phyloP scores from a whole-genome alignment of 805 yeast species.

The Zygosaccharomyces bisporus region DNA sequence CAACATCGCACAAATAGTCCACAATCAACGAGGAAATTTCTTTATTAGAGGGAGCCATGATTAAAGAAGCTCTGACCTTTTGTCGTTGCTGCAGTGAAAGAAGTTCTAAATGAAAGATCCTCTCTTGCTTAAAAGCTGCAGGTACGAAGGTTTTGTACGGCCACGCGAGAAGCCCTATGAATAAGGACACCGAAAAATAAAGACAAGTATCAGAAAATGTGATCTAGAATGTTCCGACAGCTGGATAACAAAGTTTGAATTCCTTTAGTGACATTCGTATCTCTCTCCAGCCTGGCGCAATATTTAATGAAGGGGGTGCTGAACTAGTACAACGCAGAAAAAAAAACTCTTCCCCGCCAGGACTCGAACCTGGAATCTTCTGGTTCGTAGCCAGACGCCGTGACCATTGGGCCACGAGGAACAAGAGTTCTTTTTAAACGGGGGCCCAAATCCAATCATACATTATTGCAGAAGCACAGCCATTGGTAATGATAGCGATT shows the following conservation, averaged over 20 bases:
- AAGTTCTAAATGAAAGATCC: not conserved
- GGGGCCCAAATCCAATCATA: too few relatives aligned
- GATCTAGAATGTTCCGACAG: too few relatives aligned
- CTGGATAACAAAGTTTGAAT: too few relatives aligned
- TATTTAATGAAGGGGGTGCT: too few relatives aligned
- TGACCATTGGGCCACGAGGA: slow-evolving; percentile 76
- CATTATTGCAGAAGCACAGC: too few relatives aligned
- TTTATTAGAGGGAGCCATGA: slow-evolving; percentile 50
- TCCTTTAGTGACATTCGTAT: too few relatives aligned
- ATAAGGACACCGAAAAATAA: not conserved
- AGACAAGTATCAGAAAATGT: too few relatives aligned
- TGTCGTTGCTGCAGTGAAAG: not conserved
- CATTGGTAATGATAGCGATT: too few relatives aligned
- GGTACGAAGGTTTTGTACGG: not conserved
- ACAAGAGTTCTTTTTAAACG: slow-evolving; percentile 42
- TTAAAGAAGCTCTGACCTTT: not conserved
- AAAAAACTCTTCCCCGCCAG: slow-evolving; percentile 45
- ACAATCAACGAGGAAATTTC: slow-evolving; percentile 72
- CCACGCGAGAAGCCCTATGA: not conserved
- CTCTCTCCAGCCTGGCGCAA: too few relatives aligned
- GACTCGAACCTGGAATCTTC: slow-evolving; percentile 54
- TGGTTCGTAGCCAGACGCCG: slow-evolving; percentile 69
- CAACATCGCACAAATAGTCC: slow-evolving; percentile 59
- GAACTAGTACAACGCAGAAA: not conserved
- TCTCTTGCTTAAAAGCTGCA: not conserved